Base-by-base conservation (phyloP, 1,284 basidiomycete species). In the Leucoagaricus sp. region DNA sequence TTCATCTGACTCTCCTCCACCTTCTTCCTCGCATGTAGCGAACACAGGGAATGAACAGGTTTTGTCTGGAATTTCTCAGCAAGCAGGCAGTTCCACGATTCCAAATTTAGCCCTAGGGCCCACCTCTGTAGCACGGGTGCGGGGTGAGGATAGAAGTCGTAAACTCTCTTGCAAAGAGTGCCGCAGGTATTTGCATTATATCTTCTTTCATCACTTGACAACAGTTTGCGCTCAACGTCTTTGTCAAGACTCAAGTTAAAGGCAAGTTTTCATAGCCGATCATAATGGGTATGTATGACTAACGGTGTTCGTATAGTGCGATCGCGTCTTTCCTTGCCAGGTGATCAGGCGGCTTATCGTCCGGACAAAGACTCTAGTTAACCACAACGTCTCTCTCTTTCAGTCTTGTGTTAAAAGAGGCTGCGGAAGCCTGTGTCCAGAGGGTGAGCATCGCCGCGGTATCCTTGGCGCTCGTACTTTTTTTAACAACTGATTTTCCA, bases 361-460 rank as follows among this genome's bases (percentile, higher is more conserved):
- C 34, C 50, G 46, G 36, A 48, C 44, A 41, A 23, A 17, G 10
- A 4, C 26, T 10, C 25, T 38, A 17, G 17, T 28, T 55, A 44
- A 49, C 49, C n/a, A n/a, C n/a, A n/a, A n/a, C n/a, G n/a, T 23
- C 47, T 59, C n/a, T n/a, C n/a, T n/a, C 41, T 49, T 31, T 54
- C 57, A 84, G 75, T 83, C 82, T 28, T 84, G 83, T 61, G 78
- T 80, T 62, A 84, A 85, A 69, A 69, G 82, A 63, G 83, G 83
- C 17, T 84, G 83, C 64, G 78, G 79, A 31, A 81, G 81, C 60
- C 78, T 85, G 59, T 85, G 84, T 64, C 83, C 84, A 15, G 81
- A 84, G 63, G 83, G 82, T 74, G 62, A 41, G 65, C 64, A 45
- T 41, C 33, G 28, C 23, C n/a, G 52, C 49, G 21, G 33, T 29